These are phyloP conservation scores for Coffea eugenioides DNA, from an alignment of 257 asterid genomes.

Conservation along the genomic window DNA sequence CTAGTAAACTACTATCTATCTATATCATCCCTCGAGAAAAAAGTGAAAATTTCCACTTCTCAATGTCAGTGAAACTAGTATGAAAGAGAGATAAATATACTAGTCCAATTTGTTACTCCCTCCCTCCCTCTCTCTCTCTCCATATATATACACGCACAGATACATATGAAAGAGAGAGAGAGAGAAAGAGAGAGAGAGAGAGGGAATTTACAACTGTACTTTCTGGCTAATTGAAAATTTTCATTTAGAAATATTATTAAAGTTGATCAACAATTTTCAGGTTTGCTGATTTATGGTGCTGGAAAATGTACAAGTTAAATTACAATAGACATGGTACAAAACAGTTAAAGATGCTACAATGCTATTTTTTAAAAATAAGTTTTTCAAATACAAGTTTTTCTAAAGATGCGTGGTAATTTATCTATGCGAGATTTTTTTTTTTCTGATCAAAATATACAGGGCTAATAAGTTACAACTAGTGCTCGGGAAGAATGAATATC, in stretches of 20 bases:
- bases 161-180: background rate
- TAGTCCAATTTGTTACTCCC: background rate
- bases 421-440: too few relatives aligned
- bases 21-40: slow-evolving; percentile 21
- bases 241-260: background rate
- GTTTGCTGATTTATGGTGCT: background rate
- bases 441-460: too few relatives aligned
- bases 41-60: slow-evolving; percentile 12
- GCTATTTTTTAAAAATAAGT: too few relatives aligned
- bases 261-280: background rate
- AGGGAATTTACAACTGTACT: slow-evolving; percentile 12
- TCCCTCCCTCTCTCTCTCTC: background rate
- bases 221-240: background rate
- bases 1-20: background rate
- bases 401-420: too few relatives aligned
- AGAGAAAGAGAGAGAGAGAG: too few relatives aligned
- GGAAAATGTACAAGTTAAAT: too few relatives aligned
- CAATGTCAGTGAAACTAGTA: slow-evolving; percentile 7
- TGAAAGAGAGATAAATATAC: slow-evolving; percentile 1
- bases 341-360: too few relatives aligned
- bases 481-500: too few relatives aligned
- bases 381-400: too few relatives aligned
- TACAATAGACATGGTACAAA: background rate
- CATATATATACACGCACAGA: background rate
- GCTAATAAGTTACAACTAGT: too few relatives aligned